These are phyloP conservation scores for Striga asiatica DNA, from an alignment of 257 asterid genomes.

Conservation along the genomic window DNA sequence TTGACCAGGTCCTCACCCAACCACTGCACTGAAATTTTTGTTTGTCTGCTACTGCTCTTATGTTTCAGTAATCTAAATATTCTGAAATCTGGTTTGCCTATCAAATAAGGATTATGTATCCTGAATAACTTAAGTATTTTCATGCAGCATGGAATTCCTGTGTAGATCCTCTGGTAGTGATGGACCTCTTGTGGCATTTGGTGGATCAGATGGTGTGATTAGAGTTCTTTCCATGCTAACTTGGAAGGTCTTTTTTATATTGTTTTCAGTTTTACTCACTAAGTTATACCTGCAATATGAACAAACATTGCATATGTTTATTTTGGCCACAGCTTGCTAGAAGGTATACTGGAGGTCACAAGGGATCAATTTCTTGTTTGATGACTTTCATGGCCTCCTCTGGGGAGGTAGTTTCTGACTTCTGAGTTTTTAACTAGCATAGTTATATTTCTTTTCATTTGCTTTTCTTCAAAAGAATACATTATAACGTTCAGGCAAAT, in stretches of 20 bases:
- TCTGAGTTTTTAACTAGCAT: background rate
- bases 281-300: conserved; percentile 7
- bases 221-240: conserved; percentile 97
- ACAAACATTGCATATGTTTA: background rate
- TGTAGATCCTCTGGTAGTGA: conserved; percentile 61
- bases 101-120: conserved; percentile 14
- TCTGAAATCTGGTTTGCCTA: background rate
- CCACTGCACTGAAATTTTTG: background rate
- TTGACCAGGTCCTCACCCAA: background rate
- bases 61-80: background rate
- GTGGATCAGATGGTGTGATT: conserved; percentile 94
- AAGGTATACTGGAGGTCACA: conserved; percentile 95
- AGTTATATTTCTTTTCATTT: background rate
- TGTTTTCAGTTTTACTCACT: conserved; percentile 11
- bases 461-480: conserved; percentile 5
- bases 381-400: conserved; percentile 88
- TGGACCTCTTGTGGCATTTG: conserved; percentile 98
- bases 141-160: conserved; percentile 79
- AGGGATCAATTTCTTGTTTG: conserved; percentile 85
- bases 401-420: conserved; percentile 61
- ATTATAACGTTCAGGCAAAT: background rate
- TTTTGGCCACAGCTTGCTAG: conserved; percentile 64
- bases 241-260: conserved; percentile 67
- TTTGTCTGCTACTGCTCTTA: background rate
- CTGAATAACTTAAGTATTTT: conserved; percentile 20